A percentile compares a stretch with the other conserved stretches of the same genome.
Evolutionary conservation across 2,329 filamentous ascomycete species (phyloP).

Genomic region (Aureobasidium namibiae): DNA sequence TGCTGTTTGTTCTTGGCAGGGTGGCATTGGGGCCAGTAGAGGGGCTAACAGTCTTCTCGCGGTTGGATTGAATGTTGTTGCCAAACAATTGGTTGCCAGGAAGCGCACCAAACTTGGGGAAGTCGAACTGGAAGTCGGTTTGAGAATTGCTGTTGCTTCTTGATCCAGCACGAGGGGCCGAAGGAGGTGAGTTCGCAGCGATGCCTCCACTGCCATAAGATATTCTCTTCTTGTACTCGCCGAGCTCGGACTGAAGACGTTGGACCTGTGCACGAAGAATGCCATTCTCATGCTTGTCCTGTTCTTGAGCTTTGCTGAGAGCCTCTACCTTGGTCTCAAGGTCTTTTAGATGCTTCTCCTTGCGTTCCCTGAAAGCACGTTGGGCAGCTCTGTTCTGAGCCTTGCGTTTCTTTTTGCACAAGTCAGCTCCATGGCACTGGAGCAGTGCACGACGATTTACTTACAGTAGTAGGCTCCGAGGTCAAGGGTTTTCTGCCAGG

Average conservation of each 20-base stretch:
- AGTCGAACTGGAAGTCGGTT: conserved; percentile 83
- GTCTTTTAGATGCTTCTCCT: conserved; percentile 83
- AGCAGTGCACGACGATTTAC: conserved; percentile 32
- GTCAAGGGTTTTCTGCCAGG: conserved; percentile 92
- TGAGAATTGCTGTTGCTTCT: conserved; percentile 40
- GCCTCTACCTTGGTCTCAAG: conserved; percentile 63
- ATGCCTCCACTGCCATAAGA: conserved; percentile 47
- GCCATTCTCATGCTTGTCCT: conserved; percentile 76
- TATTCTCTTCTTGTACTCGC: conserved; percentile 83
- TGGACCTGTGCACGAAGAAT: conserved; percentile 81
- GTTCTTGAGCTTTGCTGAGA: conserved; percentile 72
- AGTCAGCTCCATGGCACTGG: background rate
- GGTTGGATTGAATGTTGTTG: conserved; percentile 15
- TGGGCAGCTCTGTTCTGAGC: conserved; percentile 91
- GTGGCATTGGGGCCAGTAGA: background rate
- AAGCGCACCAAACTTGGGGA: conserved; percentile 82
- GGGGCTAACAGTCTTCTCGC: conserved; percentile 5
- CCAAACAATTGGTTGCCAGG: conserved; percentile 45
- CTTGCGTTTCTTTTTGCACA: conserved; percentile 69
- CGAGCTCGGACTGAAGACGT: conserved; percentile 73
- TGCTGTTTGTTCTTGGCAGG: conserved; percentile 3
- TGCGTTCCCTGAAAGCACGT: conserved; percentile 86
- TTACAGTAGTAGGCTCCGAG: conserved; percentile 89
- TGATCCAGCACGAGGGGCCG: conserved; percentile 16
- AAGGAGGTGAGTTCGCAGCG: conserved; percentile 38